Conservation (phyloP, 1,284 basidiomycete species). For the Fomitopsis betulina region DNA sequence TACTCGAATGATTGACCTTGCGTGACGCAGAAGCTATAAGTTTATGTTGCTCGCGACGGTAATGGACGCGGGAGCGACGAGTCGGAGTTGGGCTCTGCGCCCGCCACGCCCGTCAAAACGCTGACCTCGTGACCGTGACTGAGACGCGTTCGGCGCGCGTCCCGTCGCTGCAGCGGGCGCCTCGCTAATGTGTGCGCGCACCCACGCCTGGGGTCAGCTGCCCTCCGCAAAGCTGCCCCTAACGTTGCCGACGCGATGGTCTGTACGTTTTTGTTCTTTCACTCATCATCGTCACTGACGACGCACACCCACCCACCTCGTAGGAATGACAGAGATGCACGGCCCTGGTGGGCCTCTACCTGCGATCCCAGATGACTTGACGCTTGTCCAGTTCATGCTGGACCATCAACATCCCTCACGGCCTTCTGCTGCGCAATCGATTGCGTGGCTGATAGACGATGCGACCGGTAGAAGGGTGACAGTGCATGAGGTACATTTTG, state of each 20-base stretch:
- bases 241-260: no score
- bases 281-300: background rate
- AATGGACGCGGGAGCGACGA: background rate
- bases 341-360: conserved; percentile 34
- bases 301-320: background rate
- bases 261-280: background rate
- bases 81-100: background rate
- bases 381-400: conserved; percentile 66
- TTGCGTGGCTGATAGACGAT: conserved; percentile 56
- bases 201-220: background rate
- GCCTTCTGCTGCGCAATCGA: conserved; percentile 25
- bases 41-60: background rate
- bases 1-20: conserved; percentile 12
- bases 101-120: background rate
- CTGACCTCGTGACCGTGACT: conserved; percentile 1
- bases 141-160: background rate
- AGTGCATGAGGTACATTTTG: conserved; percentile 40
- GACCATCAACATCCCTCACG: conserved; percentile 41
- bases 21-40: background rate
- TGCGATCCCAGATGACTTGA: conserved; percentile 57
- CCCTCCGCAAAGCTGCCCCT: background rate
- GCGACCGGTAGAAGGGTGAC: conserved; percentile 39
- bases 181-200: background rate
- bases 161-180: background rate
- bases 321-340: conserved; percentile 32